These are phyloP conservation scores for Aschersonia sp. DNA, from an alignment of 2,329 filamentous ascomycete genomes.

Conservation along the genomic window DNA sequence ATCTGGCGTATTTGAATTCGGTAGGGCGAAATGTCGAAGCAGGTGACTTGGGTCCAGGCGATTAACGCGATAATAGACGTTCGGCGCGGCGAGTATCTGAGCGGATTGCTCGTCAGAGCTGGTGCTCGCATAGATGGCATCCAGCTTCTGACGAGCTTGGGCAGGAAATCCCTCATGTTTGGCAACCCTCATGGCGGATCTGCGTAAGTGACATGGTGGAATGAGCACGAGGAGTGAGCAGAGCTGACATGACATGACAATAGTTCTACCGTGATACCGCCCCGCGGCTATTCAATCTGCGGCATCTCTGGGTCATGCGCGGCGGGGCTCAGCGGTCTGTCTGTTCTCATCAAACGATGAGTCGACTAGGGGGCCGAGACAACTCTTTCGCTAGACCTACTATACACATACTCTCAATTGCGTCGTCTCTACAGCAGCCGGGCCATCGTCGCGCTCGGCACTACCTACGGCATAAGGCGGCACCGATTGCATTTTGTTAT, in stretches of 20 bases:
- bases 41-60: not conserved
- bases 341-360: slow-evolving; percentile 47
- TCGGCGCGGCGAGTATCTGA: slow-evolving; percentile 69
- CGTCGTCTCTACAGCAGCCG: too few relatives aligned
- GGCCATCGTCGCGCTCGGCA: too few relatives aligned
- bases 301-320: slow-evolving; percentile 75
- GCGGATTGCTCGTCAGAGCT: slow-evolving; percentile 71
- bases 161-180: slow-evolving; percentile 73
- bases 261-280: slow-evolving; percentile 79
- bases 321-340: slow-evolving; percentile 73
- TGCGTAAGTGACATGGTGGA: slow-evolving; percentile 45
- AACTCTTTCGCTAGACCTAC: not conserved
- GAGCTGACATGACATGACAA: not conserved
- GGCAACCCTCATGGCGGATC: slow-evolving; percentile 70
- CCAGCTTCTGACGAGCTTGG: slow-evolving; percentile 77
- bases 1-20: slow-evolving; percentile 62
- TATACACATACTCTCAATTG: not conserved
- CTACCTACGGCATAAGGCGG: too few relatives aligned
- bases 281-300: slow-evolving; percentile 75
- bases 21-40: slow-evolving; percentile 22
- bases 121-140: slow-evolving; percentile 78
- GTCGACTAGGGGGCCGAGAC: not conserved
- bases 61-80: slow-evolving; percentile 44
- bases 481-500: not conserved
- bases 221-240: not conserved